phyloP scores from a whole-genome alignment of 805 yeast species.

The Ascoidea tarda region DNA sequence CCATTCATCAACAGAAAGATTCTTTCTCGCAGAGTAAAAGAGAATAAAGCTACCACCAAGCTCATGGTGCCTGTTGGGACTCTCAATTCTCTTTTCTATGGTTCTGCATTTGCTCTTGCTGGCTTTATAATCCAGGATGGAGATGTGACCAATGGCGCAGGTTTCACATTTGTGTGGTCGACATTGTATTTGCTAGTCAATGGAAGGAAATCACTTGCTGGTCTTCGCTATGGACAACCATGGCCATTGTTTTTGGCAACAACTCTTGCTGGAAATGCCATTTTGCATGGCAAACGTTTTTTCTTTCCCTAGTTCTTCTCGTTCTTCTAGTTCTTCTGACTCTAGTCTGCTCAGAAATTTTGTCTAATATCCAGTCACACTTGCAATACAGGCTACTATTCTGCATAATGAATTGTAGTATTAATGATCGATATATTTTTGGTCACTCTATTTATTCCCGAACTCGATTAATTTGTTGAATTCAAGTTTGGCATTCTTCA shows the following conservation, averaged over 20 bases:
- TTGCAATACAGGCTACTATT: too few species aligned
- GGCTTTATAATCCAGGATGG: slow-evolving; percentile 67
- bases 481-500: too few species aligned
- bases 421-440: too few species aligned
- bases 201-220: slow-evolving; percentile 40
- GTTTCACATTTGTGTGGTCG: slow-evolving; percentile 74
- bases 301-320: slow-evolving; percentile 21
- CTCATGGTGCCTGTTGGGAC: not conserved
- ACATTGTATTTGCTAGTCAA: slow-evolving; percentile 59
- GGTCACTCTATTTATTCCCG: too few species aligned
- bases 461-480: too few species aligned
- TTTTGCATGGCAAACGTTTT: slow-evolving; percentile 57
- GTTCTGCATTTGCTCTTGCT: slow-evolving; percentile 49
- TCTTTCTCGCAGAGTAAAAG: slow-evolving; percentile 4
- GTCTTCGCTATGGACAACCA: slow-evolving; percentile 39
- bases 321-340: too few species aligned
- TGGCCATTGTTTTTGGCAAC: slow-evolving; percentile 48
- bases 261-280: slow-evolving; percentile 48
- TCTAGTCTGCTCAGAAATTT: too few species aligned
- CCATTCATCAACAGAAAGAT: slow-evolving; percentile 18
- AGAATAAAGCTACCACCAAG: not conserved
- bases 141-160: slow-evolving; percentile 67
- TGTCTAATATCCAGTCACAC: too few species aligned
- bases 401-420: too few species aligned
- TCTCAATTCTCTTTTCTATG: slow-evolving; percentile 33